These are phyloP conservation scores for Aspergillus fijiensis DNA, from an alignment of 2,329 filamentous ascomycete species.

Conservation along the genomic window DNA sequence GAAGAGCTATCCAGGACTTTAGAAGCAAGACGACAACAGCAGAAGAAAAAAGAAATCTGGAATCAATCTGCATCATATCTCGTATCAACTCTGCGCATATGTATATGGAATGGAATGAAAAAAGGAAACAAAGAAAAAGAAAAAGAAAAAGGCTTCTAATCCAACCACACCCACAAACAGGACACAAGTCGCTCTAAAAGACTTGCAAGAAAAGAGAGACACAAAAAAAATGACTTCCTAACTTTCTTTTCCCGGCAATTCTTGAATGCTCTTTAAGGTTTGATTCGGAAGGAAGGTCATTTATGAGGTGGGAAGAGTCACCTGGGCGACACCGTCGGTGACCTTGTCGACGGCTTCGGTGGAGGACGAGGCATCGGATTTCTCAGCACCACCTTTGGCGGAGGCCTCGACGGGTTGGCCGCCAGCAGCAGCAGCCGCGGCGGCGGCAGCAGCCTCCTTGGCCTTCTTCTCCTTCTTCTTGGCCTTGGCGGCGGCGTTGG, in stretches of 20 bases:
- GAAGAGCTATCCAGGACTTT: no score
- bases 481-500: conserved; percentile 40
- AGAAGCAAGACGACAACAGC: background rate
- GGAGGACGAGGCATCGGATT: conserved; percentile 21
- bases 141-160: background rate
- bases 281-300: conserved; percentile 3
- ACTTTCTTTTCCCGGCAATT: no score
- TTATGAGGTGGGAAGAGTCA: conserved; percentile 43
- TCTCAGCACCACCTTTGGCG: conserved; percentile 37
- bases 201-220: background rate
- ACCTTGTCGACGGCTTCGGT: conserved; percentile 43
- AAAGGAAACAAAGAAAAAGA: background rate
- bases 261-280: no score
- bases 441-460: conserved; percentile 39
- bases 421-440: conserved; percentile 24
- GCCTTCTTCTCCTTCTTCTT: conserved; percentile 43
- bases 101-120: background rate
- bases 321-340: conserved; percentile 43
- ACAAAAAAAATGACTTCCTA: background rate
- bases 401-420: conserved; percentile 35
- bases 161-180: background rate
- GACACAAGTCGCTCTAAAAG: background rate
- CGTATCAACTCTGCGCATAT: background rate
- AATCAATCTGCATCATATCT: conserved; percentile 4
- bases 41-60: background rate